Base-by-base conservation (phyloP, 345 rosid genomes). In the Populus pruinosa region DNA sequence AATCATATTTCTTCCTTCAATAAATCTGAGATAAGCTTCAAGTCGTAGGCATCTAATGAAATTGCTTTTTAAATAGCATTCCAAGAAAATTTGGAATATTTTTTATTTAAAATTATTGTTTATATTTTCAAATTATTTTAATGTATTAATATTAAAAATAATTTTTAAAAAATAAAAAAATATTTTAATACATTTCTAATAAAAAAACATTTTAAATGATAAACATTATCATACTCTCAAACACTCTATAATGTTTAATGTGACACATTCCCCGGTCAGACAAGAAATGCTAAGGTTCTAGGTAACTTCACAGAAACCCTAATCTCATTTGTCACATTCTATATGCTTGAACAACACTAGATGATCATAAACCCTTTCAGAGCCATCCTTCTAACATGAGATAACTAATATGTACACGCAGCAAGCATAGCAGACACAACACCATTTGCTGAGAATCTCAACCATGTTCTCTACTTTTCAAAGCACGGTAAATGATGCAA, bases 41-140 rank as follows among this genome's bases (percentile, higher is more conserved):
- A 18, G 3, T 6, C 8, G 9, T 50, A 33, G 4, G 5, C 35
- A 0, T 33, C 0, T 0, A 0, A 0, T 4, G 0, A 33, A 33
- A 33, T 33, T 33, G 35, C 5, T 0, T 33, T 33, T 33, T 2
- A 31, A 31, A 31, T 2, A 31, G 0, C 33, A 2, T 31, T 33
- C 4, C 0, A 33, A 3, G 0, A 33, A 33, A 33, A 33, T 33
- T 33, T 33, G 0, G 4, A 33, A 3, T 33, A 31, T 31, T 31
- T 31, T 31, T 31, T 2, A 31, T 31, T 31, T 31, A 31, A 31
- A 31, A 31, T 31, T 31, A 29, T 33, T 33, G 3, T 33, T 33
- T 33, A 33, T 33, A 0, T 3, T 29, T 31, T 33, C 0, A 33
- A 33, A 33, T 33, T 0, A 33, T 33, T 33, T 33, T 33, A 33